Evolutionary conservation across 495 filamentous ascomycete genomes (phyloP), one percentile per base, ranked within the genome.

Genomic region (Trichocladium antarcticum): DNA sequence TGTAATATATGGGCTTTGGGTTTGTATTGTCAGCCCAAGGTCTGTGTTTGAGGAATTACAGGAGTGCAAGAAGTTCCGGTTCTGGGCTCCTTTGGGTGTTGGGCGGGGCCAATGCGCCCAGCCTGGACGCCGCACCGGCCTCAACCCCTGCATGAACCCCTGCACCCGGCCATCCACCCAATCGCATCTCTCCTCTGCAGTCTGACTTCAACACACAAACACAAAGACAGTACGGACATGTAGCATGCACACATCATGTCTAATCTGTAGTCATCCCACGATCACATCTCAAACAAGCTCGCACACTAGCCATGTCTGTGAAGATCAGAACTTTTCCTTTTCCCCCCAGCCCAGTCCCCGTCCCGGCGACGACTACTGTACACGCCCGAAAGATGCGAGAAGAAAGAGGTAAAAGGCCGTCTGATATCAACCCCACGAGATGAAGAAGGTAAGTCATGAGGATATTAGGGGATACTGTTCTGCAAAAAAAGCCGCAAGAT

Each of bases 301-400:
- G n/a, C n/a, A n/a, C n/a, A n/a, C n/a, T n/a, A 22, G 16, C 41
- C 3, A 46, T 11, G n/a, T 8, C 15, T 24, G 17, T 22, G n/a
- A 27, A 37, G 41, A 41, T 43, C 45, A 50, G 42, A 59, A 54
- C 38, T 61, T 67, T 64, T 71, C 63, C 60, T 57, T 58, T 60
- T 65, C 59, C 68, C 49, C 49, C 55, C 37, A 49, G 27, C 42
- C 45, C 49, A 5, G 14, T 6, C 15, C 58, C 57, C 50, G 64
- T 60, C 59, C 63, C 60, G 56, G 61, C 57, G 64, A 61, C 46
- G 44, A 59, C 51, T 58, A 68, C 56, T 60, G 52, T 68, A 67
- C 62, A 71, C 50, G 37, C 49, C 56, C 29, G 47, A 66, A 58
- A 47, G 68, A 64, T 60, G 50, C 57, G 51, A 60, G 61, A 45